phyloP scores from a whole-genome alignment of 805 yeast species.

The Metschnikowia cerradonensis region DNA sequence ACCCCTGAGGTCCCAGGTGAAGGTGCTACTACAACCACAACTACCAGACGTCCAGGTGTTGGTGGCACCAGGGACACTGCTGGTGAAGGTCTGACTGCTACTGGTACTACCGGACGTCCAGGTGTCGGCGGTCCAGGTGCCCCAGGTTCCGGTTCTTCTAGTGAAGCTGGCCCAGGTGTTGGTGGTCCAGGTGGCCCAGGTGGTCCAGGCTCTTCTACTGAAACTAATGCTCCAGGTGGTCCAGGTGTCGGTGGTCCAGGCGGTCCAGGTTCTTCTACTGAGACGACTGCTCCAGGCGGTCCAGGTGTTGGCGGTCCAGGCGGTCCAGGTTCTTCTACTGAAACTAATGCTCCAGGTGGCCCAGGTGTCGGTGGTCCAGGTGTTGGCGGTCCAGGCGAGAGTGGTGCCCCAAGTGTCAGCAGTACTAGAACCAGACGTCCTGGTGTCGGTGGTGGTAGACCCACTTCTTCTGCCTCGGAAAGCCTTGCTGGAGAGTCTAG shows the following conservation, averaged over 20 bases:
- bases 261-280: not conserved
- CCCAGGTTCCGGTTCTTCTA: not conserved
- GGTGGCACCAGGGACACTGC: not conserved
- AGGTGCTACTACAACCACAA: not conserved
- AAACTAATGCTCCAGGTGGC: too few species aligned
- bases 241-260: not conserved
- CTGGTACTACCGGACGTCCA: not conserved
- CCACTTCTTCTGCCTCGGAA: not conserved
- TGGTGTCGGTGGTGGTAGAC: not conserved
- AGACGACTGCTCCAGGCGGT: too few species aligned
- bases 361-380: not conserved
- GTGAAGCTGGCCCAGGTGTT: not conserved
- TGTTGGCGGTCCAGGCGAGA: not conserved
- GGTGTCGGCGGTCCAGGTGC: not conserved
- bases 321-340: not conserved
- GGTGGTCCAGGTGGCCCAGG: not conserved
- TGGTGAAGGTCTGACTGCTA: constrained; percentile 3
- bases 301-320: not conserved
- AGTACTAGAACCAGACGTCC: constrained; percentile 2
- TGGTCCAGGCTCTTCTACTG: not conserved
- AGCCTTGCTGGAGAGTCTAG: constrained; percentile 14
- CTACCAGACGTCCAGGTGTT: not conserved
- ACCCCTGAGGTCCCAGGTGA: not conserved
- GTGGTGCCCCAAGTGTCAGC: not conserved
- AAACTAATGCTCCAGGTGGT: too few species aligned